A percentile compares a stretch with the other conserved stretches of the same genome.
phyloP scores from a whole-genome alignment of 2,329 filamentous ascomycete genomes.

The Davidsoniella neocaledoniae region DNA sequence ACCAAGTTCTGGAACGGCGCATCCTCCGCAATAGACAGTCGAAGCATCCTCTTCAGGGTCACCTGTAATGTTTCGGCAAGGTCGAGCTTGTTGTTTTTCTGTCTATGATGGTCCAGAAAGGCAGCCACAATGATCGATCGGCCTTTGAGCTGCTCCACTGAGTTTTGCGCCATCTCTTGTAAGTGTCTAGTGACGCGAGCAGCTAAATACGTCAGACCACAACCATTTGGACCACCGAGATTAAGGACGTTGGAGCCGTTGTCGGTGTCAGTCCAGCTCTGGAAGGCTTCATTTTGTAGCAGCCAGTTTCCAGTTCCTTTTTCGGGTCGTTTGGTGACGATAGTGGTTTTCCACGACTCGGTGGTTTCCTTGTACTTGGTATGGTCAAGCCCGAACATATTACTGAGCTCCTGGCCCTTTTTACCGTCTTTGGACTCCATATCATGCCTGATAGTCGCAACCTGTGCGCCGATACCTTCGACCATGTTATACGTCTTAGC shows the following conservation, averaged over 20 bases:
- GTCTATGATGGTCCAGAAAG: neutral
- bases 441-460: neutral
- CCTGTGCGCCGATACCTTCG: neutral
- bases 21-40: neutral
- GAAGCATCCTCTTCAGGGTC: neutral
- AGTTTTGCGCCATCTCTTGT: neutral
- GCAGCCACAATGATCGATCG: neutral
- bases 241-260: neutral
- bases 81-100: neutral
- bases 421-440: neutral
- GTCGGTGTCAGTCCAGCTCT: neutral
- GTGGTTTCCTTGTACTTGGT: too few relatives aligned
- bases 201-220: conserved; percentile 5
- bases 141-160: neutral
- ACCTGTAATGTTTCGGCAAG: neutral
- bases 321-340: neutral
- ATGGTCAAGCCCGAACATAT: too few relatives aligned
- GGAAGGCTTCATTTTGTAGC: neutral
- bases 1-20: neutral
- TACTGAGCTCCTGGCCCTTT: too few relatives aligned
- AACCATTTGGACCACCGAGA: neutral
- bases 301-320: neutral
- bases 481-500: neutral
- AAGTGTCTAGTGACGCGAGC: neutral
- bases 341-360: neutral